phyloP scores from a whole-genome alignment of 345 rosid species.

The thale cress (Arabidopsis thaliana) region TAIR10.1 NC_003070.9:9397001-9397500 shows the following conservation, averaged over 20 bases:
- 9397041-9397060: slow-evolving; percentile 50
- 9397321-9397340: background rate
- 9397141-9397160: slow-evolving; percentile 69
- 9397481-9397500: slow-evolving; percentile 73
- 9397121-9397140: slow-evolving; percentile 88
- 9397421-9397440: slow-evolving; percentile 68
- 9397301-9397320: background rate
- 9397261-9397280: background rate
- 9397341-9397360: slow-evolving; percentile 90
- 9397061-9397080: slow-evolving; percentile 17
- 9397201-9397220: background rate
- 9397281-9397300: slow-evolving; percentile 20
- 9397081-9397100: background rate
- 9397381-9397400: slow-evolving; percentile 85
- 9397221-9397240: background rate
- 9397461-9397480: slow-evolving; percentile 75
- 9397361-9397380: slow-evolving; percentile 88
- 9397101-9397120: slow-evolving; percentile 54
- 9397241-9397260: background rate
- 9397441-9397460: slow-evolving; percentile 66
- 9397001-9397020: slow-evolving; percentile 88
- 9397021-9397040: slow-evolving; percentile 94
- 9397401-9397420: slow-evolving; percentile 81
- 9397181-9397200: slow-evolving; percentile 66
- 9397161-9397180: slow-evolving; percentile 77